Conservation (phyloP, 768 basidiomycete species). For the Leccinum subtestaceum region DNA sequence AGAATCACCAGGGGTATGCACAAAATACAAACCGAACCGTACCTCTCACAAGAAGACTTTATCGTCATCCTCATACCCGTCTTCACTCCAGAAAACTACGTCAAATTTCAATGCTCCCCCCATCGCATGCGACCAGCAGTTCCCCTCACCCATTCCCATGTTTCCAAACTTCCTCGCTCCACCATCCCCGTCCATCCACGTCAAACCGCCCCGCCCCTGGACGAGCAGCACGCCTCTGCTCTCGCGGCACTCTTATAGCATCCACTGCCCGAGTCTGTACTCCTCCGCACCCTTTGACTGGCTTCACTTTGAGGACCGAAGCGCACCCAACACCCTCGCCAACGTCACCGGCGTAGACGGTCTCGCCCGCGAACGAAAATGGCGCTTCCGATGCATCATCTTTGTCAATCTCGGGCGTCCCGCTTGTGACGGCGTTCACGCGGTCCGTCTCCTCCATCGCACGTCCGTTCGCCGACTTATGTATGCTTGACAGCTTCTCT, state of each 20-base stretch:
- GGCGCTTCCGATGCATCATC: too few relatives aligned
- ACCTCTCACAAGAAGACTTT: conserved; percentile 86
- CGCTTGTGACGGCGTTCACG: conserved; percentile 38
- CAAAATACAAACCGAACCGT: conserved; percentile 63
- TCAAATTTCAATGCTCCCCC: conserved; percentile 27
- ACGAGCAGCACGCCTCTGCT: conserved; percentile 16
- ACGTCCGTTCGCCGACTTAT: background rate
- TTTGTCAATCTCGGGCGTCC: too few relatives aligned
- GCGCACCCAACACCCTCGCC: conserved; percentile 71
- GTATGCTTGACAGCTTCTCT: conserved; percentile 57
- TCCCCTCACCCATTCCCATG: conserved; percentile 29
- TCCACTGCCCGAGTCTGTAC: conserved; percentile 42
- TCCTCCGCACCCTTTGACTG: conserved; percentile 82
- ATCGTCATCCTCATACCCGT: conserved; percentile 77
- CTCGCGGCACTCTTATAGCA: conserved; percentile 6
- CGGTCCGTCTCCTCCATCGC: conserved; percentile 38
- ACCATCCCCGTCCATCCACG: conserved; percentile 32
- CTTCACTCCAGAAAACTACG: conserved; percentile 77
- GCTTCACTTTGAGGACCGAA: conserved; percentile 83
- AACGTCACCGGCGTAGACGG: too few relatives aligned
- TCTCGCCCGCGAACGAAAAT: too few relatives aligned
- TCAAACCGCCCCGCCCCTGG: conserved; percentile 34
- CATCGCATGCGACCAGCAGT: conserved; percentile 18
- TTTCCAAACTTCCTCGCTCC: conserved; percentile 24
- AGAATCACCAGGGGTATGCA: conserved; percentile 64